Evolutionary conservation across 139 green algal genomes (phyloP), one percentile per base, ranked within the genome.

Genomic region (Microglena sp.): DNA sequence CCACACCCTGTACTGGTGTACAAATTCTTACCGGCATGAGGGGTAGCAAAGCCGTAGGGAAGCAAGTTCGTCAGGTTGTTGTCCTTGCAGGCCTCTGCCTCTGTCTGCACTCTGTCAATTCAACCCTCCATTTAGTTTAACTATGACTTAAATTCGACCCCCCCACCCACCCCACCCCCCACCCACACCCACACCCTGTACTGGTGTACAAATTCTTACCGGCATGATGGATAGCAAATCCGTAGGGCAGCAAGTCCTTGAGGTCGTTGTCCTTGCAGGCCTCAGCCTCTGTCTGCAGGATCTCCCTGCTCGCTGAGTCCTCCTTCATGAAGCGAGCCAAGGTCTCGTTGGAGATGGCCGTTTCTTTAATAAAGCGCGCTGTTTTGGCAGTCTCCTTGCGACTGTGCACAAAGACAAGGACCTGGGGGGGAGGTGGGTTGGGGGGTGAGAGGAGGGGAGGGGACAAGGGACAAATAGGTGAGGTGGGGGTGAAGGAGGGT

Each of bases 331-430:
- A 90, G 33, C 82, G 78, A 24, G 79, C 77, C 32, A 95, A 72
- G 27, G 78, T 71, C 36, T 95, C 89, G 45, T 93, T 74, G 29
- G 78, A 77, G 59, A 94, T 66, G 8, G 84, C 85, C 50, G 78
- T 80, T 55, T 96, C 84, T 67, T 92, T 91, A 2, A 98, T 65
- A 78, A 89, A 97, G 54, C 77, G 80, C 21, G 89, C 88, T 0
- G 93, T 98, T 79, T 99, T 99, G 61, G 81, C 89, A 0, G 94
- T 99, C 83, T 99, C 93, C 81, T 99, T 99, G 70, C 93, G 89
- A 61, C 71, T 88, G 87, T 99, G 93, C 67, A 97, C 92, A 72
- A 99, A 99, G 57, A 99, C 84, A 2, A 99, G 88, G 66, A 96
- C 87, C 84, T 90, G 80, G 5, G 60, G 33, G 30, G 56, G 21